Evolutionary conservation across 306 rosid species (phyloP), one percentile per base, ranked within the genome.

Genomic region (Castanea sativa): DNA sequence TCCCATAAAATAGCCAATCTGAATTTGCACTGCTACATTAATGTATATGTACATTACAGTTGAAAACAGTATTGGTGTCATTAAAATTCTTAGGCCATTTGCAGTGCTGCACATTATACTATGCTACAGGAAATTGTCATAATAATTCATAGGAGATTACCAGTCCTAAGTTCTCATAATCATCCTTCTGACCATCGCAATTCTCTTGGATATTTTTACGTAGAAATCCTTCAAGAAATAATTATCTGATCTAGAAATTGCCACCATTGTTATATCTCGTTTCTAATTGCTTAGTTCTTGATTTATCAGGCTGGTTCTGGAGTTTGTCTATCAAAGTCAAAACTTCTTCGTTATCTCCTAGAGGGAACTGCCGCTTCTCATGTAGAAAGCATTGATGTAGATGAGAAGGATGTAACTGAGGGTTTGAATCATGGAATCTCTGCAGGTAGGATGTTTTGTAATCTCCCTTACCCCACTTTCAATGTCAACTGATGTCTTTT

Each of bases 341-440:
- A 85, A 74, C 81, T 93, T 73, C 85, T 89, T 53, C 87, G 9
- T 61, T 78, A 59, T 88, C 83, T 93, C 61, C 85, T 95, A 43
- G 96, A 91, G 84, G 99, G 93, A 32, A 93, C 98, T 69, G 85
- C 85, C 41, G 96, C 92, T 73, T 82, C 97, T 78, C 59, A 81
- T 21, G 69, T 49, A 6, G 92, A 76, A 74, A 76, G 77, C 69
- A 56, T 79, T 45, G 90, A 35, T 32, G 90, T 80, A 43, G 94
- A 87, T 53, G 92, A 87, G 71, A 86, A 85, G 33, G 92, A 88
- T 4, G 73, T 85, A 43, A 67, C 51, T 81, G 85, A 85, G 69
- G 81, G 73, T 60, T 78, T 84, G 55, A 83, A 80, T 70, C 76
- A 43, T 73, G 30, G 38, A n/a, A 4, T 63, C 70, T 75, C 79